Base-by-base conservation (phyloP, 495 filamentous ascomycete species). In the Penicillium parvum region DNA sequence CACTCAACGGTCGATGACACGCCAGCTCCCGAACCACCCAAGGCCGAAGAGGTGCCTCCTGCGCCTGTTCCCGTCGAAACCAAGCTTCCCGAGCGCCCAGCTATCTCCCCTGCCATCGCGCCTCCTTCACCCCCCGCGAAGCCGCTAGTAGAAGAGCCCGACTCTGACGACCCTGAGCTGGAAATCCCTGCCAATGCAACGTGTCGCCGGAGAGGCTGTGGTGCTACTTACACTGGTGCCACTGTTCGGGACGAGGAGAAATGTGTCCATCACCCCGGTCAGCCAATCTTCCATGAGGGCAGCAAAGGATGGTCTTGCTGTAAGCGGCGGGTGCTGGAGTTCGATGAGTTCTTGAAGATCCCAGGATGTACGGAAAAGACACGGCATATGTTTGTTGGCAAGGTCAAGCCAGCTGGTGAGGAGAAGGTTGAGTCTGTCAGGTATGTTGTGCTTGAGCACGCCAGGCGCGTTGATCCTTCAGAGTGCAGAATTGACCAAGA, bases 251-350 rank as follows among this genome's bases (percentile, higher is more conserved):
- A 87, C 15, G 80, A 71, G n/a, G 88, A 92, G 71, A 76, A 77
- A 40, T 96, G 90, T 55, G 73, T 85, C 14, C 83, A 90, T 55
- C 90, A 96, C 66, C 88, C 90, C 4, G 90, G 90, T 18, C 75
- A 70, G 5, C 86, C 90, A 18, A 79, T 97, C 48, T 98, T 98
- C 67, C 92, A 98, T 64, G 92, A 98, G 71, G 92, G 91, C 16
- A 90, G 83, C 63, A 98, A 98, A 71, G 92, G 92, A 7, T 98
- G 91, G 76, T 87, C 79, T 18, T 98, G 92, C 74, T 98, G 92
- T 71, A 97, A 97, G 78, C 73, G 86, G 53, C 79, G 88, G 14
- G 92, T 98, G 36, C 73, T 98, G 17, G 92, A 98, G 59, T 98
- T 98, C 57, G 92, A 98, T 62, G 83, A 97, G 66, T 98, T 98